phyloP scores from a whole-genome alignment of 2,329 filamentous ascomycete species.

The Calcarisporium arbuscula region DNA sequence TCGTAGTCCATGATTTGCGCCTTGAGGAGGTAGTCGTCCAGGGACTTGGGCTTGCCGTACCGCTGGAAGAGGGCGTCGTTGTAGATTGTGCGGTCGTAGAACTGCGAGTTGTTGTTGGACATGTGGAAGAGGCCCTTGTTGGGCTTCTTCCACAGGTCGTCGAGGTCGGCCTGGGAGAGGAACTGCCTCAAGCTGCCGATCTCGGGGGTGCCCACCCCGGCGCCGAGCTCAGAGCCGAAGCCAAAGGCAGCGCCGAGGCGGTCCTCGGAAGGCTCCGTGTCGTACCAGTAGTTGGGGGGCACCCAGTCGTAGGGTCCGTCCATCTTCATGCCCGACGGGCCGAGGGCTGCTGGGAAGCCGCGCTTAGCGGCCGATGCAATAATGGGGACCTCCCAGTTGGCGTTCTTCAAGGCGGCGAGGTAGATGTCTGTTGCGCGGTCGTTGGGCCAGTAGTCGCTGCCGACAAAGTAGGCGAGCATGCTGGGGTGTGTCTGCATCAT shows the following conservation, averaged over 20 bases:
- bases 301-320: constrained; percentile 62
- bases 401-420: constrained; percentile 39
- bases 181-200: constrained; percentile 47
- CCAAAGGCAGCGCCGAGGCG: constrained; percentile 52
- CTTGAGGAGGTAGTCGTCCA: constrained; percentile 54
- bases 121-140: constrained; percentile 53
- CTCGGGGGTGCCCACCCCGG: constrained; percentile 57
- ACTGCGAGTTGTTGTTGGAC: constrained; percentile 47
- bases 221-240: constrained; percentile 56
- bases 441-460: constrained; percentile 59
- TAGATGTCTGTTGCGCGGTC: constrained; percentile 49
- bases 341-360: constrained; percentile 44
- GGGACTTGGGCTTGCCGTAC: constrained; percentile 43
- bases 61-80: constrained; percentile 45
- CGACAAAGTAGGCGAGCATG: constrained; percentile 51
- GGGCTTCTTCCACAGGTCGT: constrained; percentile 55
- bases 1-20: constrained; percentile 60
- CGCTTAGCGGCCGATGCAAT: constrained; percentile 51
- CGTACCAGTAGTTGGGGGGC: constrained; percentile 59
- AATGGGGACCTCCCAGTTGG: constrained; percentile 51
- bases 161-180: constrained; percentile 41
- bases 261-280: constrained; percentile 28
- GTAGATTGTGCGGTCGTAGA: constrained; percentile 51
- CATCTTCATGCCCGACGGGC: constrained; percentile 59
- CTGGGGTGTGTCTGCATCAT: constrained; percentile 56